Conservation (phyloP, 768 basidiomycete species). For the Termitomyces sp. region DNA sequence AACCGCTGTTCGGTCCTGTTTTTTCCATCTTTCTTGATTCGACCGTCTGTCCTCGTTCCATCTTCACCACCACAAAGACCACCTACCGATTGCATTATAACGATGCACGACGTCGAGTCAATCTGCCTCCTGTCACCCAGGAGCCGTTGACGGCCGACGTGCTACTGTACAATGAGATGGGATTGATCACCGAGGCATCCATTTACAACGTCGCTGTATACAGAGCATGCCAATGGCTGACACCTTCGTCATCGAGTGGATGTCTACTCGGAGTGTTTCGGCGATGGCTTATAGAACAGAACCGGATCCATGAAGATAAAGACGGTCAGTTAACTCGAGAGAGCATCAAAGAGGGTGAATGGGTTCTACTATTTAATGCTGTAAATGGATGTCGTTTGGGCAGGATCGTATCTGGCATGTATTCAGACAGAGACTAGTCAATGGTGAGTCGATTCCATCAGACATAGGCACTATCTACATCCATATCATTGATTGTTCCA, state of each 20-base stretch:
- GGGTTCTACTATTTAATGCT: conserved; percentile 67
- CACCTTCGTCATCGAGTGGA: conserved; percentile 54
- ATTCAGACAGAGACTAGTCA: neutral
- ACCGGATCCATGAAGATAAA: conserved; percentile 47
- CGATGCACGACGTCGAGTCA: conserved; percentile 54
- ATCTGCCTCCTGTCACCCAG: conserved; percentile 32
- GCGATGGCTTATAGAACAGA: conserved; percentile 61
- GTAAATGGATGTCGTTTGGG: conserved; percentile 67
- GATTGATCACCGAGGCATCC: conserved; percentile 57
- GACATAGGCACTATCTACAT: conserved; percentile 25
- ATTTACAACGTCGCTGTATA: conserved; percentile 71
- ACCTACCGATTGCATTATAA: conserved; percentile 57
- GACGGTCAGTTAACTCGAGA: conserved; percentile 36
- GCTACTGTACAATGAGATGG: conserved; percentile 51
- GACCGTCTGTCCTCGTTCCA: conserved; percentile 44
- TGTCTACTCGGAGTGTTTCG: conserved; percentile 72
- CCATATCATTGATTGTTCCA: conserved; percentile 58
- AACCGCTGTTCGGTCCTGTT: conserved; percentile 22
- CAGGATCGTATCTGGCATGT: conserved; percentile 22
- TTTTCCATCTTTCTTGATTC: conserved; percentile 52
- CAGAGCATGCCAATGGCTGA: conserved; percentile 55
- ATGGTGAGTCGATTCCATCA: conserved; percentile 1
- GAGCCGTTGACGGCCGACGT: conserved; percentile 45
- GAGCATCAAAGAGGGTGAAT: conserved; percentile 48
- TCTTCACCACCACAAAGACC: conserved; percentile 69